A percentile compares a stretch with the other conserved stretches of the same genome.
Conservation (phyloP, 2,329 filamentous ascomycete species). For the Pestalotiopsis sp. region DNA sequence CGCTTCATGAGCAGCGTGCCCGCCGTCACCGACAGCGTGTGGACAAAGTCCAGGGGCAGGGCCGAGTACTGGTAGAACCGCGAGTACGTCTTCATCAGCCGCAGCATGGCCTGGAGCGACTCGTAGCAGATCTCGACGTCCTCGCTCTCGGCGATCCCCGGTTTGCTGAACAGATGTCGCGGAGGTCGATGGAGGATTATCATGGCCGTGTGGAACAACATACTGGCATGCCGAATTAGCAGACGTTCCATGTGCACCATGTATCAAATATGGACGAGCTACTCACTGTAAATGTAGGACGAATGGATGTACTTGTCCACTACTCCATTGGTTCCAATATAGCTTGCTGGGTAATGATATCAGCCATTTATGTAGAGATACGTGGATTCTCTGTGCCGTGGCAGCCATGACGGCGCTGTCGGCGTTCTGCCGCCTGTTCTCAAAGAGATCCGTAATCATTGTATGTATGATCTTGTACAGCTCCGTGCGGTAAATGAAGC, state of each 20-base stretch:
- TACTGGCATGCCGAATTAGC: conserved; percentile 21
- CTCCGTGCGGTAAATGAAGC: conserved; percentile 49
- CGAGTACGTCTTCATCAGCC: conserved; percentile 44
- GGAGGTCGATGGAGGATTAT: conserved; percentile 53
- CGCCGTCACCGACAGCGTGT: conserved; percentile 44
- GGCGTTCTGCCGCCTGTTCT: conserved; percentile 44
- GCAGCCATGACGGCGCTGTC: conserved; percentile 42
- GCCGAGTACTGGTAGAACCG: conserved; percentile 44
- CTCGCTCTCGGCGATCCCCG: conserved; percentile 40
- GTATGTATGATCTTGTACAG: conserved; percentile 49
- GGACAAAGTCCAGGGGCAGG: conserved; percentile 37
- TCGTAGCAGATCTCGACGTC: conserved; percentile 53
- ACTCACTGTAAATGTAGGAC: conserved; percentile 48
- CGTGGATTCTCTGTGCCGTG: conserved; percentile 46
- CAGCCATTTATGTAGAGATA: conserved; percentile 48
- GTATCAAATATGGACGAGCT: background rate
- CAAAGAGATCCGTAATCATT: conserved; percentile 54
- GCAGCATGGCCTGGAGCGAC: conserved; percentile 46
- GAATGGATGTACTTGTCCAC: conserved; percentile 44
- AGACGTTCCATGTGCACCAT: background rate
- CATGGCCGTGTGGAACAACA: conserved; percentile 53
- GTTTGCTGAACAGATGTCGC: conserved; percentile 41
- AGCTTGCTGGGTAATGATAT: conserved; percentile 45
- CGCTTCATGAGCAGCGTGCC: conserved; percentile 49
- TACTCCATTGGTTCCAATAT: conserved; percentile 54